Evolutionary conservation across 768 basidiomycete genomes (phyloP).

Genomic region (Dentipellis fragilis): DNA sequence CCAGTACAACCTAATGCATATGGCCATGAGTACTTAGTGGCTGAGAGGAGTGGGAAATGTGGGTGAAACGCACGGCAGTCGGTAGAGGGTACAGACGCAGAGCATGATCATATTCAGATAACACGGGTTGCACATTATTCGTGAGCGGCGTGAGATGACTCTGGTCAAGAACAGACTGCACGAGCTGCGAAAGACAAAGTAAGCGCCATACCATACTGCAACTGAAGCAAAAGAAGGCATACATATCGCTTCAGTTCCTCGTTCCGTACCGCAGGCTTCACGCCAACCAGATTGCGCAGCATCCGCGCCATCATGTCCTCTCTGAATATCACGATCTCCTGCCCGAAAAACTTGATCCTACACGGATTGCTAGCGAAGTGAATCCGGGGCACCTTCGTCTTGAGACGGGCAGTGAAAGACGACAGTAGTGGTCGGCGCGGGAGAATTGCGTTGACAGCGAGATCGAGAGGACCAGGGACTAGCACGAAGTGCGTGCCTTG

Average conservation of each 20-base stretch:
- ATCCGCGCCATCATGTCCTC: constrained; percentile 92
- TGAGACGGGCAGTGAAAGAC: constrained; percentile 60
- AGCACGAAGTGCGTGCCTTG: constrained; percentile 83
- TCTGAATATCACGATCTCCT: constrained; percentile 90
- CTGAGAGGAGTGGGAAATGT: neutral
- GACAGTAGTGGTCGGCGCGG: constrained; percentile 78
- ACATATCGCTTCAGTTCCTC: constrained; percentile 87
- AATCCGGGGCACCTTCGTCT: constrained; percentile 63
- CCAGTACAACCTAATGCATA: constrained; percentile 64
- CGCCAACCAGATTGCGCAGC: constrained; percentile 83
- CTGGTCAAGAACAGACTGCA: constrained; percentile 95
- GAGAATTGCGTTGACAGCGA: constrained; percentile 69
- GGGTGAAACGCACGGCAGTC: constrained; percentile 56
- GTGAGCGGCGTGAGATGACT: constrained; percentile 88
- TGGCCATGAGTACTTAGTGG: no score
- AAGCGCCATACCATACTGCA: neutral
- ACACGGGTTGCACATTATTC: constrained; percentile 71
- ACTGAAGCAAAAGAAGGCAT: constrained; percentile 20
- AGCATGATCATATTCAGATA: constrained; percentile 87
- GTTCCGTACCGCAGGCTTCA: constrained; percentile 70
- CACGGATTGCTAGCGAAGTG: constrained; percentile 89
- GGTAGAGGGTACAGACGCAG: constrained; percentile 91
- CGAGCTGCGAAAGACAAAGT: constrained; percentile 44
- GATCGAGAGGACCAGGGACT: constrained; percentile 89
- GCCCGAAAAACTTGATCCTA: constrained; percentile 88